Percentiles rank a stretch among this genome's conserved stretches.
Conservation (phyloP, 2,329 filamentous ascomycete species). For the Drechslerella dactyloides region DNA sequence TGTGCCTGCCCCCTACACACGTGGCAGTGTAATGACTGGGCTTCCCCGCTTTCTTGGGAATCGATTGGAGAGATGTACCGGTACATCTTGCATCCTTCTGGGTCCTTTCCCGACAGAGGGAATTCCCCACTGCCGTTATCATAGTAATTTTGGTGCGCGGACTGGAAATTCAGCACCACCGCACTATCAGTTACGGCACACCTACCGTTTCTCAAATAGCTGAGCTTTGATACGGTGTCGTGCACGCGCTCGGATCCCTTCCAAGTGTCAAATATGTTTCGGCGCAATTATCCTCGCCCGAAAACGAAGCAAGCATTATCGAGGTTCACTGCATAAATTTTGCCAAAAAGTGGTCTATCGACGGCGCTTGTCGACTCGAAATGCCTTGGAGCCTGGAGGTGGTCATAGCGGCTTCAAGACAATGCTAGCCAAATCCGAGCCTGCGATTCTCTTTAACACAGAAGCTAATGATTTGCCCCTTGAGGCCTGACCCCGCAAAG, state of each 20-base stretch:
- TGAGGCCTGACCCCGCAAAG: conserved; percentile 10
- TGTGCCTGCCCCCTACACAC: conserved; percentile 33
- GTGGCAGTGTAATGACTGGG: conserved; percentile 29
- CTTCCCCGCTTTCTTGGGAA: conserved; percentile 43
- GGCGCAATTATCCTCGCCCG: not conserved
- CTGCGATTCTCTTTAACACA: not conserved
- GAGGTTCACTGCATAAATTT: too few relatives aligned
- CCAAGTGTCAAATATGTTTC: not conserved
- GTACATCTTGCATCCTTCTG: conserved; percentile 37
- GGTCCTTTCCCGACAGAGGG: not conserved
- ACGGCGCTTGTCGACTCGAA: not conserved
- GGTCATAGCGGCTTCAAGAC: too few relatives aligned
- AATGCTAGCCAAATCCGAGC: too few relatives aligned
- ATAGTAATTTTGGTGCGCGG: not conserved
- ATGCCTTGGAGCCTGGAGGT: not conserved
- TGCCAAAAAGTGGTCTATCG: not conserved
- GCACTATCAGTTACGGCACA: too few relatives aligned
- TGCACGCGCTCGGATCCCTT: conserved; percentile 48
- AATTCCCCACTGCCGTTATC: not conserved
- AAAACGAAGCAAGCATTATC: not conserved
- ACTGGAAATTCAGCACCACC: not conserved
- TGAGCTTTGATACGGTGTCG: conserved; percentile 33
- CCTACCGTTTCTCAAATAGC: conserved; percentile 3
- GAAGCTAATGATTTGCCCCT: not conserved
- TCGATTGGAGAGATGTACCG: conserved; percentile 27